Base-by-base conservation (phyloP, 1,284 basidiomycete species). In the Stereum hirsutum region DNA sequence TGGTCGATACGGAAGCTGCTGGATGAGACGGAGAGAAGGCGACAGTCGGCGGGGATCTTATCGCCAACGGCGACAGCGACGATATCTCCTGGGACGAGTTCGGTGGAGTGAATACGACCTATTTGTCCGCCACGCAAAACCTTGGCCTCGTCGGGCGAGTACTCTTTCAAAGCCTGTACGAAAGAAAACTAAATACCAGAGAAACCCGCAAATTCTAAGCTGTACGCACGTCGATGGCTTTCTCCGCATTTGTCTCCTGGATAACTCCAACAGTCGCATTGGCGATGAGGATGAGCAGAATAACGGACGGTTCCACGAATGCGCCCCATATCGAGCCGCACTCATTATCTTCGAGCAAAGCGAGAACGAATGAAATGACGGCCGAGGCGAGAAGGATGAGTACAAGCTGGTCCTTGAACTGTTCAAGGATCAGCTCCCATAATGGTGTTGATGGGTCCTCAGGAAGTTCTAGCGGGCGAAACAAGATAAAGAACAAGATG, bases 321-420 rank as follows among this genome's bases (percentile, higher is more conserved):
- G 91, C 92, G 26, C 81, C 76, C 49, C 76, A 72, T 46, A 80
- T 75, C n/a, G 70, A 72, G 10, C 78, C 72, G 49, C 81, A 80
- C 15, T 76, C 72, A 1, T 73, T 66, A 35, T 81, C 75, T 59
- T 97, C 93, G 46, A 96, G 71, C 30, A 94, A 64, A 7, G 93
- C 93, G 25, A 97, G 72, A 10, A 92, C 69, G 59, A 96, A 93
- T 2, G 92, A 96, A 49, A 96, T 75, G 39, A 89, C 80, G 12
- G 93, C 93, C 5, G 91, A 95, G 2, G 77, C 90, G 34, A 97
- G 82, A 21, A 97, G 76, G 57, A 97, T 96, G 48, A 97, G 80
- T 19, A 95, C 93, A 20, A 97, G 80, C 64, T 94, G 90, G 66
- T 97, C 93, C 69, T 96, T 87, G 74, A 99, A 99, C 67, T 99